phyloP scores from a whole-genome alignment of 73 alveolate species.

The Tetrahymena malaccensis region DNA sequence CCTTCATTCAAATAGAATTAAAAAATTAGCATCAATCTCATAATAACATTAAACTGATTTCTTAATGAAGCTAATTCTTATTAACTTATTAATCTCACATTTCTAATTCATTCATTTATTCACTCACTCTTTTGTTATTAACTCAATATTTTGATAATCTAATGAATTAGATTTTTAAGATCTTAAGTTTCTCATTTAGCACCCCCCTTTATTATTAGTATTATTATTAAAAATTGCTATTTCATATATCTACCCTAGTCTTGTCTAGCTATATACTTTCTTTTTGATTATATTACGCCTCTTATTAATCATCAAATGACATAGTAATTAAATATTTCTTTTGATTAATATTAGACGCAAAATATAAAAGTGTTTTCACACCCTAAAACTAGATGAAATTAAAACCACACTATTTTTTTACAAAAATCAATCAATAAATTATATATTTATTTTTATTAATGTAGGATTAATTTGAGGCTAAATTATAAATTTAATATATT shows the following conservation, averaged over 20 bases:
- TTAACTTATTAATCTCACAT: neutral
- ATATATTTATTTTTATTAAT: too few relatives aligned
- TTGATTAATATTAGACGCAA: neutral
- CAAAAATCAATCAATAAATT: neutral
- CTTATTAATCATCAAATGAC: neutral
- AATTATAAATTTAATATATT: too few relatives aligned
- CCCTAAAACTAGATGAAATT: neutral
- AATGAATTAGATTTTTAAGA: neutral
- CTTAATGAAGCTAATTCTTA: neutral
- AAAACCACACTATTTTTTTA: neutral
- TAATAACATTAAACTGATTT: neutral
- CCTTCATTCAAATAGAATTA: neutral
- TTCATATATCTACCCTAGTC: neutral
- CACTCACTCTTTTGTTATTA: too few relatives aligned
- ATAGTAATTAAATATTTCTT: neutral
- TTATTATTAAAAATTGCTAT: neutral
- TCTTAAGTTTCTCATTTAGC: neutral
- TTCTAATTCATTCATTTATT: too few relatives aligned
- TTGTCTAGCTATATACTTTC: neutral
- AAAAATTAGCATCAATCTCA: neutral
- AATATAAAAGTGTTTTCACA: neutral
- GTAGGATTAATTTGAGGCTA: too few relatives aligned
- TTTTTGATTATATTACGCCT: neutral
- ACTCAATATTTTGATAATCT: neutral
- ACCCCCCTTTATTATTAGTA: neutral